Conservation (phyloP, 176 grass and related monocot species). For the Rhynchospora breviuscula region DNA sequence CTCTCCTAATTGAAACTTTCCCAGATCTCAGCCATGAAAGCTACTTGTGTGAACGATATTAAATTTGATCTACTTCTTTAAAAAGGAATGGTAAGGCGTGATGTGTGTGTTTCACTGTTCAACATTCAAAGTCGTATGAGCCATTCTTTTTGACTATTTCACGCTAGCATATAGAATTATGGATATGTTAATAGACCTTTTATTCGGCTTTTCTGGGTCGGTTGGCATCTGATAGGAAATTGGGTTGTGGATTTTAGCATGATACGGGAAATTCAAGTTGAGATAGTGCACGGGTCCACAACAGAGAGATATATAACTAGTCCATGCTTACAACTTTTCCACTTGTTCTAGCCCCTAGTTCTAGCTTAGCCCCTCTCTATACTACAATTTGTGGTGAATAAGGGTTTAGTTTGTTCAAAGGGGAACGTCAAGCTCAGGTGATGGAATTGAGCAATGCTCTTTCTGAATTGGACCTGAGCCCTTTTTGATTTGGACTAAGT, state of each 20-base stretch:
- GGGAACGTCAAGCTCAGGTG: constrained; percentile 18
- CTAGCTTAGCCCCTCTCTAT: background rate
- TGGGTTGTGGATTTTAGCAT: constrained; percentile 3
- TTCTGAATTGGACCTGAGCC: background rate
- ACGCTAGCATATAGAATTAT: background rate
- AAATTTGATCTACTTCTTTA: background rate
- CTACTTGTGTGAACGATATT: constrained; percentile 18
- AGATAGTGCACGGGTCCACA: constrained; percentile 9
- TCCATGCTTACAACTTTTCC: constrained; percentile 3
- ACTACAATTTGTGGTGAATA: constrained; percentile 11
- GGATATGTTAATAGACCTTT: background rate
- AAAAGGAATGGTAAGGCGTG: constrained; percentile 21
- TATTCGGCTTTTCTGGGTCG: background rate
- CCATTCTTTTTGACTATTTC: constrained; percentile 21
- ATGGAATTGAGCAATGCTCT: background rate
- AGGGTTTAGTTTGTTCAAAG: constrained; percentile 12
- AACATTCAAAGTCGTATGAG: constrained; percentile 22
- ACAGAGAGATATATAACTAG: background rate
- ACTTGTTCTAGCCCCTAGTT: constrained; percentile 3
- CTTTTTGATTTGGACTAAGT: background rate
- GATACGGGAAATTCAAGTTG: constrained; percentile 1
- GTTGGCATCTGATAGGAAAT: constrained; percentile 1
- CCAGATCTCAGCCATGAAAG: constrained; percentile 10
- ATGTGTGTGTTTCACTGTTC: constrained; percentile 16
- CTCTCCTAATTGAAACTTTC: background rate